These are phyloP conservation scores for Ambrosia trifida DNA, from an alignment of 129 eudicot species.

Conservation along the genomic window DNA sequence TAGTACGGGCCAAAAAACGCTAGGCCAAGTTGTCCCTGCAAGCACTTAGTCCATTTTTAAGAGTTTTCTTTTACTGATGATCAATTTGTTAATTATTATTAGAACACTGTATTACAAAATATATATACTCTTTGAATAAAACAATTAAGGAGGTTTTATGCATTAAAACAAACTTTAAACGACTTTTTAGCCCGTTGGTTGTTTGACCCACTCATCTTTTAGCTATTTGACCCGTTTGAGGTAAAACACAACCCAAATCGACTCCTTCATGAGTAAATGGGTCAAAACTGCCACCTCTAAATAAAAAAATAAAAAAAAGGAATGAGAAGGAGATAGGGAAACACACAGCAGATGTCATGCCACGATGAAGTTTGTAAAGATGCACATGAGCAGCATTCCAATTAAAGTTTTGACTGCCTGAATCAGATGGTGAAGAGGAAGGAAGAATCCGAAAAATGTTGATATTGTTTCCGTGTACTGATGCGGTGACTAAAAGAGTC, in stretches of 20 bases:
- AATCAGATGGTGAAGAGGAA: conserved; percentile 53
- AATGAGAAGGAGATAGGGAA: conserved; percentile 17
- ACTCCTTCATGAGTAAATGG: neutral
- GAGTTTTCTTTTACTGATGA: neutral
- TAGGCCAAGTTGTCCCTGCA: neutral
- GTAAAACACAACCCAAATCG: neutral
- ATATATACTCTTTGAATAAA: neutral
- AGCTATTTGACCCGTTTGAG: conserved; percentile 9
- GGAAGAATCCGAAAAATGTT: conserved; percentile 90
- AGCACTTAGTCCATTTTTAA: neutral
- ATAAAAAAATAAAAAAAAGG: conserved; percentile 4
- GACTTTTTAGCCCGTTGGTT: neutral
- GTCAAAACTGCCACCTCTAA: conserved; percentile 2
- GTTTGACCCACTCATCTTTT: neutral
- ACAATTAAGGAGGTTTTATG: neutral
- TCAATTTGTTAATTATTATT: neutral
- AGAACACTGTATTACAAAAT: neutral
- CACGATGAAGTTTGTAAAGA: conserved; percentile 95
- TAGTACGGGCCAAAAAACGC: neutral
- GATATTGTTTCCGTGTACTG: conserved; percentile 85
- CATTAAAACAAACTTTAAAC: neutral
- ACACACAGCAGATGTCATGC: conserved; percentile 91
- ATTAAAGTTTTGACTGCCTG: conserved; percentile 53
- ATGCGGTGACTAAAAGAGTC: conserved; percentile 93
- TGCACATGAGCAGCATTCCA: conserved; percentile 91